These are phyloP conservation scores for Schizothecium vesticola DNA, from an alignment of 495 filamentous ascomycete genomes.

Conservation along the genomic window DNA sequence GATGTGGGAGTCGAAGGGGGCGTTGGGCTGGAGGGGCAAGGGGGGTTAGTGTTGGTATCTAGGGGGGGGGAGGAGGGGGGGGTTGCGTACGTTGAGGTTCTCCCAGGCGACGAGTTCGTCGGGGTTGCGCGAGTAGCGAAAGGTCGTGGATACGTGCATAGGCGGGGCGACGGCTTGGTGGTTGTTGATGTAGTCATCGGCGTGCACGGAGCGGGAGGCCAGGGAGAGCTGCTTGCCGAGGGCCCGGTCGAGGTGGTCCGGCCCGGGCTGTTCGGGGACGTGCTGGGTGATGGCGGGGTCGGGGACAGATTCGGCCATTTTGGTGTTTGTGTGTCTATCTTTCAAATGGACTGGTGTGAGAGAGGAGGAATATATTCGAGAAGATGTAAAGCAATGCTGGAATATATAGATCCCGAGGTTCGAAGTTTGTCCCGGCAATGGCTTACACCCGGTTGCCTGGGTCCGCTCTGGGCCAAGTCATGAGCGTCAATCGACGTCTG, in stretches of 20 bases:
- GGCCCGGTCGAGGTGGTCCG: constrained; percentile 23
- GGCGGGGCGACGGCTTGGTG: constrained; percentile 75
- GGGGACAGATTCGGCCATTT: constrained; percentile 1
- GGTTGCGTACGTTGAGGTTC: constrained; percentile 38
- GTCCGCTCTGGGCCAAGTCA: background rate
- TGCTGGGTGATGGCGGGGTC: background rate
- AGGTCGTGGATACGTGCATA: constrained; percentile 83
- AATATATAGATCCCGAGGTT: background rate
- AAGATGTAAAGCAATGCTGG: background rate
- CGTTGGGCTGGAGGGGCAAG: constrained; percentile 33
- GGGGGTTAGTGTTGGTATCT: background rate
- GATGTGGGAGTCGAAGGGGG: constrained; percentile 49
- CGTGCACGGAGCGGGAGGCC: constrained; percentile 76
- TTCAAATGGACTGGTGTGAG: background rate
- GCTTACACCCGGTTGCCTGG: background rate
- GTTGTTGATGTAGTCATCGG: constrained; percentile 70
- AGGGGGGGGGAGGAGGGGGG: background rate
- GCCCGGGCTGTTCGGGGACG: constrained; percentile 10
- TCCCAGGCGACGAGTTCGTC: constrained; percentile 49
- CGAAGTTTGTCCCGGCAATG: background rate
- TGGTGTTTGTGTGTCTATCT: background rate
- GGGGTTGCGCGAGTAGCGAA: constrained; percentile 70
- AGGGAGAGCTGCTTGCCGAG: constrained; percentile 39
- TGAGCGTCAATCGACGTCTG: background rate
- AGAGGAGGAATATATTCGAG: background rate